Evolutionary conservation across 768 basidiomycete species (phyloP).

Genomic region (Amanita phalloides): DNA sequence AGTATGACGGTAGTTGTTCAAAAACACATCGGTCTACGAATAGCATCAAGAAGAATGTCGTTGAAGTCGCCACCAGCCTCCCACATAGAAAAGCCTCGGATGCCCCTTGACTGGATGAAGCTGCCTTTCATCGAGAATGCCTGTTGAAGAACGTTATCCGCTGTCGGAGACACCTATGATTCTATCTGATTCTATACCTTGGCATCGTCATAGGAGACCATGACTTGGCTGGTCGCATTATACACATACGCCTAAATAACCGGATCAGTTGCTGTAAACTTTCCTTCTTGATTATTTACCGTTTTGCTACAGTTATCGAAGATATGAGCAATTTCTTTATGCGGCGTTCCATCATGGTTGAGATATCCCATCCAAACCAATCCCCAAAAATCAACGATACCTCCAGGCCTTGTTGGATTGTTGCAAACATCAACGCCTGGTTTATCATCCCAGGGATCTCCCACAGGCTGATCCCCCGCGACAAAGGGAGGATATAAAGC

Average conservation of each 20-base stretch:
- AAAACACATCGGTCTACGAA: slow-evolving; percentile 20
- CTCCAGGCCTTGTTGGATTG: slow-evolving; percentile 32
- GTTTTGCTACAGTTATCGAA: slow-evolving; percentile 68
- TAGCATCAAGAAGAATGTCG: slow-evolving; percentile 32
- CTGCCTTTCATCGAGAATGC: slow-evolving; percentile 41
- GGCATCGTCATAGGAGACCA: slow-evolving; percentile 40
- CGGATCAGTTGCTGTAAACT: background rate
- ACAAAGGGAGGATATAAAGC: slow-evolving; percentile 46
- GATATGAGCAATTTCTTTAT: slow-evolving; percentile 35
- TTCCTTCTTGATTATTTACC: slow-evolving; percentile 21
- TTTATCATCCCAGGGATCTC: slow-evolving; percentile 54
- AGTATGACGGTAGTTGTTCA: background rate
- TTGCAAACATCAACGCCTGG: slow-evolving; percentile 51
- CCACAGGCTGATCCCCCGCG: slow-evolving; percentile 33
- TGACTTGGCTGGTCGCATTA: slow-evolving; percentile 26
- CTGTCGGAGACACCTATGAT: background rate
- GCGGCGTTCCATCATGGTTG: slow-evolving; percentile 32
- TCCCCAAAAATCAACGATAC: slow-evolving; percentile 55
- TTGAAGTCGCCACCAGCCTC: slow-evolving; percentile 58
- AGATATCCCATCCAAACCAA: slow-evolving; percentile 49
- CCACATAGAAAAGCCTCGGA: slow-evolving; percentile 65
- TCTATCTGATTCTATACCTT: slow-evolving; percentile 14
- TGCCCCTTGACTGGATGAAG: slow-evolving; percentile 38
- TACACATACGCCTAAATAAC: slow-evolving; percentile 31
- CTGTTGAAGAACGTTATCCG: slow-evolving; percentile 10